phyloP scores from a whole-genome alignment of 805 yeast species.

The Candida multigemmis region DNA sequence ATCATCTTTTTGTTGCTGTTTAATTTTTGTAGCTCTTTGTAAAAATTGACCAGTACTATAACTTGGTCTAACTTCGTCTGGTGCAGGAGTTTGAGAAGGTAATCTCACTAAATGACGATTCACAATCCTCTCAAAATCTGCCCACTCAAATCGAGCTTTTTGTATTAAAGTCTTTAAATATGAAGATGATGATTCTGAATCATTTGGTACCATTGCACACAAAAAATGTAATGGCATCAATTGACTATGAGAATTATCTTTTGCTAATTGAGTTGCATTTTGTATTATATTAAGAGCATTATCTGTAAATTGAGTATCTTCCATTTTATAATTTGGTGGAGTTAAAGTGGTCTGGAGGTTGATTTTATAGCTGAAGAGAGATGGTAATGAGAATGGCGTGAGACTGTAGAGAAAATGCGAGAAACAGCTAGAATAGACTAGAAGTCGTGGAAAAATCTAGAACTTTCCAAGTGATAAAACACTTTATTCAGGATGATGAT shows the following conservation, averaged over 20 bases:
- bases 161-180: conserved; percentile 79
- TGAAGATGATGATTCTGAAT: conserved; percentile 33
- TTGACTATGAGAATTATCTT: conserved; percentile 77
- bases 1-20: conserved; percentile 81
- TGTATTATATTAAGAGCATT: conserved; percentile 79
- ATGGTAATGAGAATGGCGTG: too few species aligned
- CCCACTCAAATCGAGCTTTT: conserved; percentile 84
- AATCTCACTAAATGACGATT: conserved; percentile 75
- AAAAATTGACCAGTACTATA: conserved; percentile 71
- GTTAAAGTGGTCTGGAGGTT: not conserved
- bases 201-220: conserved; percentile 79
- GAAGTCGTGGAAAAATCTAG: conserved; percentile 1
- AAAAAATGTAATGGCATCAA: conserved; percentile 81
- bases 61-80: conserved; percentile 68
- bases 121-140: conserved; percentile 65
- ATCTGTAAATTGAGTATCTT: conserved; percentile 80
- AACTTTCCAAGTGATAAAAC: too few species aligned
- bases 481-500: too few species aligned
- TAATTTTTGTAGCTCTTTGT: conserved; percentile 66
- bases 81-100: conserved; percentile 87
- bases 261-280: conserved; percentile 72
- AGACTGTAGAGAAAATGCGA: not conserved
- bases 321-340: conserved; percentile 25
- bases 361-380: too few species aligned
- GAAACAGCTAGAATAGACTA: not conserved